Conservation (phyloP, 1,284 basidiomycete species). For the Ceratobasidium sp. region DNA sequence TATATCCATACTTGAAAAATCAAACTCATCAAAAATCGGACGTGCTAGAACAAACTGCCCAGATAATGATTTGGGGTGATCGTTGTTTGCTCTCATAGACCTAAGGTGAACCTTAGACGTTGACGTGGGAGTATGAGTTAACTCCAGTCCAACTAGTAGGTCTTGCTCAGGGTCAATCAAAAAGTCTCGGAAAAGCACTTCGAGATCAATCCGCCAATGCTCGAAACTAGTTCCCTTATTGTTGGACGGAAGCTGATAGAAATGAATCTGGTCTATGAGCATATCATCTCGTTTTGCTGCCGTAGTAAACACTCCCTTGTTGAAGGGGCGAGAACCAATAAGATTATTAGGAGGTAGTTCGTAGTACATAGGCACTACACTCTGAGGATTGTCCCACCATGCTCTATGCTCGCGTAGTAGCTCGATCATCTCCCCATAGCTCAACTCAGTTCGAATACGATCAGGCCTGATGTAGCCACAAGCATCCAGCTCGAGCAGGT, state of each 20-base stretch:
- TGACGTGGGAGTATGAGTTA: background rate
- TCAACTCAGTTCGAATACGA: conserved; percentile 2
- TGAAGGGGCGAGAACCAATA: background rate
- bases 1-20: background rate
- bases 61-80: background rate
- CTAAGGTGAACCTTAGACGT: conserved; percentile 20
- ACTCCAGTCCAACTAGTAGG: conserved; percentile 5
- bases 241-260: conserved; percentile 25
- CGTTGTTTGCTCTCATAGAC: conserved; percentile 9
- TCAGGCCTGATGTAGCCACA: conserved; percentile 10
- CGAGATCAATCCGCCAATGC: background rate
- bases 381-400: background rate
- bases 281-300: no score
- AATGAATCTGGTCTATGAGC: background rate
- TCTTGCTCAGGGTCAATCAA: conserved; percentile 38
- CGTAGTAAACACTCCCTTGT: background rate
- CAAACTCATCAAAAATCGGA: background rate
- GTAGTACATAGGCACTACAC: background rate
- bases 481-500: conserved; percentile 22
- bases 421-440: conserved; percentile 8
- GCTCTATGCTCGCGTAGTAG: conserved; percentile 5
- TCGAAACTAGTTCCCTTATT: conserved; percentile 9
- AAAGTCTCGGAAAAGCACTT: background rate
- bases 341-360: background rate
- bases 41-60: background rate